These are phyloP conservation scores for Xanthoconium stramineum DNA, from an alignment of 768 basidiomycete genomes.

Conservation along the genomic window DNA sequence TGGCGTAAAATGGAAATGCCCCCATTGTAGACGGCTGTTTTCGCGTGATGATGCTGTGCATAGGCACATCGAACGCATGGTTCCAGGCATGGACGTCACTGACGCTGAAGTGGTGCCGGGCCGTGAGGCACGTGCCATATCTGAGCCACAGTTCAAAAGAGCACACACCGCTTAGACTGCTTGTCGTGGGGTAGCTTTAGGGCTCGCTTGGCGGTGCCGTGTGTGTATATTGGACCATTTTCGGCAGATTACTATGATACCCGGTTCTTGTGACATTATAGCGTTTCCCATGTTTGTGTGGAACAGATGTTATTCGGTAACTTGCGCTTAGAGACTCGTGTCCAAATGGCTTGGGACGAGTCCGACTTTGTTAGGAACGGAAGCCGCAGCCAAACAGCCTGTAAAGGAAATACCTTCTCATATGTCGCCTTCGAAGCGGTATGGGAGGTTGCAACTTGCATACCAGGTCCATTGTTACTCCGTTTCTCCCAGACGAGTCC, in stretches of 20 bases:
- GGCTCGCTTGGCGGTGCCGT: background rate
- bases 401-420: conserved; percentile 20
- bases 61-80: conserved; percentile 31
- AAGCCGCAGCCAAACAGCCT: conserved; percentile 12
- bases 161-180: conserved; percentile 4
- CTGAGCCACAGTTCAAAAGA: conserved; percentile 2
- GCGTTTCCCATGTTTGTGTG: background rate
- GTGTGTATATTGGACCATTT: background rate
- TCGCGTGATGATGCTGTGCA: conserved; percentile 33
- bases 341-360: too few relatives aligned
- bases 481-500: background rate
- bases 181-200: background rate
- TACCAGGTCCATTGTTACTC: background rate
- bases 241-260: conserved; percentile 8
- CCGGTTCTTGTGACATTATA: background rate
- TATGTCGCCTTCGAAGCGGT: background rate
- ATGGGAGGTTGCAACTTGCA: too few relatives aligned
- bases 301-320: background rate
- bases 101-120: conserved; percentile 25
- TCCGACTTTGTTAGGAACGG: conserved; percentile 16
- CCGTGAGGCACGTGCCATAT: conserved; percentile 11
- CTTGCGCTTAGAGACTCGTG: background rate
- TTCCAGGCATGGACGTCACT: conserved; percentile 18
- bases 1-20: conserved; percentile 30
- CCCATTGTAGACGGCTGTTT: conserved; percentile 23